Base-by-base conservation (phyloP, 768 basidiomycete species). In the Termitomyces sp. region DNA sequence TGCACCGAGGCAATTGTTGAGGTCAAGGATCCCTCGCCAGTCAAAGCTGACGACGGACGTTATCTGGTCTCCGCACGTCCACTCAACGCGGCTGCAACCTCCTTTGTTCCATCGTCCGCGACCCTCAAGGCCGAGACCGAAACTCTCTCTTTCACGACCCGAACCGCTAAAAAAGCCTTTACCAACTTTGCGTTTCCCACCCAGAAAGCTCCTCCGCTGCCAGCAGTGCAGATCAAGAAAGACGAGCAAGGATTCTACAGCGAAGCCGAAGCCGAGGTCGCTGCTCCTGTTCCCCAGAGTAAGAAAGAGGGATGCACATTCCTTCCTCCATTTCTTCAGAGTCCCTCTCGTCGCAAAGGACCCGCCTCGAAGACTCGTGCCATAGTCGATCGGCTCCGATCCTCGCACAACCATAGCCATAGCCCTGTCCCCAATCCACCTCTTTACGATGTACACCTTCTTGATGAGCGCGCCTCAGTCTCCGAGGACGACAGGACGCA, bases 371-470 rank as follows among this genome's bases (percentile, higher is more conserved):
- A 78, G 64, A 86, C 84, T 20, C 76, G 84, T 13, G 79, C 81
- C 60, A 81, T 86, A 42, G 81, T 86, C 31, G 84, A 86, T 60
- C 75, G 76, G 36, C 66, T 85, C 41, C 77, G 82, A 54, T 81
- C 76, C 7, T 61, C 60, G 18, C 59, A 60, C 31, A 58, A 61
- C 45, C 58, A 62, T 15, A 73, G 70, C 57, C 73, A 70, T 36
- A 73, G 66, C 33, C 61, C 66, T 12, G 60, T 66, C 56, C 71
- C 76, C 4, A 75, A 72, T 58, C 69, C 75, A 4, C 67, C 69
- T 10, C 63, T 68, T 33, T 67, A 72, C 33, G 69, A 74, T 41
- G 41, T 69, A 12, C 64, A 57, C 15, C 60, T 72, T 24, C 57
- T 73, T 39, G 68, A 71, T 34, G 73, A 74, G 20, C 73, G 73